Conservation (phyloP, 176 grass and related monocot species). For the Dactylis glomerata region DNA sequence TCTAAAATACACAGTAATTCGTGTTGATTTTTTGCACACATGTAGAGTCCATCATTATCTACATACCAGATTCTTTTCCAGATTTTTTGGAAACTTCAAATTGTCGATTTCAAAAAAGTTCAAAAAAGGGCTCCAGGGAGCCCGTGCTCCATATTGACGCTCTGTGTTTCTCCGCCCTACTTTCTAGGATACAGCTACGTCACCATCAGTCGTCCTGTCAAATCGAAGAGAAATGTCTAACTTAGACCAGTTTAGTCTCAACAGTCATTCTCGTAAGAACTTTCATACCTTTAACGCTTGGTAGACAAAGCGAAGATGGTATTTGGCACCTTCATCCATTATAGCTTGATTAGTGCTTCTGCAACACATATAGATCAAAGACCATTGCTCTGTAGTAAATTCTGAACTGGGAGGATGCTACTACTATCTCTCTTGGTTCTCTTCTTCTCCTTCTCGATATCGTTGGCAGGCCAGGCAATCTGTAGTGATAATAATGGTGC, state of each 20-base stretch:
- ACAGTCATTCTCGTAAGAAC: not conserved
- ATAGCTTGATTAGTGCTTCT: not conserved
- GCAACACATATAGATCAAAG: constrained; percentile 11
- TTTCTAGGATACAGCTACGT: not conserved
- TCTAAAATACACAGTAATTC: too few species aligned
- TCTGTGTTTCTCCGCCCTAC: not conserved
- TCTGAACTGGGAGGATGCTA: not conserved
- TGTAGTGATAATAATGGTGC: constrained; percentile 15
- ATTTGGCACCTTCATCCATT: constrained; percentile 18
- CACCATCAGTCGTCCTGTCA: constrained; percentile 8
- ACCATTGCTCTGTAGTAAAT: constrained; percentile 3
- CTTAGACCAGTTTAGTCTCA: not conserved
- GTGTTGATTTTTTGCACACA: too few species aligned
- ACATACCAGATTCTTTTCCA: too few species aligned
- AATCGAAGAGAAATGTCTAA: not conserved
- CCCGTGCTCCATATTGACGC: too few species aligned
- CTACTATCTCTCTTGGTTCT: not conserved
- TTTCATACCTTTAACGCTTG: constrained; percentile 10
- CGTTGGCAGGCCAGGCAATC: not conserved
- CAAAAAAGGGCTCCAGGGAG: too few species aligned
- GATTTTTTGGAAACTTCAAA: too few species aligned
- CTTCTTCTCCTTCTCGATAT: constrained; percentile 5
- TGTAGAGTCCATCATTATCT: too few species aligned
- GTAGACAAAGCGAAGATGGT: constrained; percentile 17
- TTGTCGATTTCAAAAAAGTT: too few species aligned